These are phyloP conservation scores for Ceratocystis cacaofunesta DNA, from an alignment of 2,329 filamentous ascomycete genomes.

Conservation along the genomic window DNA sequence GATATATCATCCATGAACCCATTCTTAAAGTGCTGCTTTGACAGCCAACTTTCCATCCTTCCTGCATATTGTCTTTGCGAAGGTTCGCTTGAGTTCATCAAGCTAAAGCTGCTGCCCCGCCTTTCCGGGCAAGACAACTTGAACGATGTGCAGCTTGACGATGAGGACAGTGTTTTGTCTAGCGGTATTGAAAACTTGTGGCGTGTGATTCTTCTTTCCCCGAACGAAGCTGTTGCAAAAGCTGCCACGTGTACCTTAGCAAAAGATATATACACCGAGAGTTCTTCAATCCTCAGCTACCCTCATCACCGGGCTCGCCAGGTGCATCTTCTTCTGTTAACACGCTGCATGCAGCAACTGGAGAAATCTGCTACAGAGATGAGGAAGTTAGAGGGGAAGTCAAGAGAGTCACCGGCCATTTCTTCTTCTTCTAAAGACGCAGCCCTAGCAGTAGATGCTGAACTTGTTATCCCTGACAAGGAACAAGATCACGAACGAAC, in stretches of 20 bases:
- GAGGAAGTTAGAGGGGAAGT: not conserved
- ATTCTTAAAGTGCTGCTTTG: conserved; percentile 40
- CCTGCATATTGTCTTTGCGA: conserved; percentile 43
- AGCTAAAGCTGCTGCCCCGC: conserved; percentile 34
- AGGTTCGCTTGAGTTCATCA: conserved; percentile 49
- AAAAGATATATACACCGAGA: conserved; percentile 52
- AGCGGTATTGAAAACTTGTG: conserved; percentile 59
- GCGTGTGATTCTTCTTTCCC: conserved; percentile 61
- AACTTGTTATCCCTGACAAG: conserved; percentile 30
- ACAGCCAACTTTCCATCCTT: conserved; percentile 41
- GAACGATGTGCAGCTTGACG: conserved; percentile 34
- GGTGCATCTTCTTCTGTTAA: conserved; percentile 55
- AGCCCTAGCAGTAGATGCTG: conserved; percentile 29
- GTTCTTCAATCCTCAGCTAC: conserved; percentile 34
- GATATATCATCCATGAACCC: conserved; percentile 33
- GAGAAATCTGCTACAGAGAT: conserved; percentile 46
- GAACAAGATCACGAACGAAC: conserved; percentile 40
- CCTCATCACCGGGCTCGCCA: conserved; percentile 36
- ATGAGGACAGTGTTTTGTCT: conserved; percentile 36
- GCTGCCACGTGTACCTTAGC: conserved; percentile 57
- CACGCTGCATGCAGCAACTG: conserved; percentile 58
- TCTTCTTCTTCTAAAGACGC: conserved; percentile 30
- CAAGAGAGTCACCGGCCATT: conserved; percentile 23
- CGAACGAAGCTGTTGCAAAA: conserved; percentile 48
- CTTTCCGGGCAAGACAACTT: conserved; percentile 27